Evolutionary conservation across 768 basidiomycete genomes (phyloP).

Genomic region (Podaxis sp.): DNA sequence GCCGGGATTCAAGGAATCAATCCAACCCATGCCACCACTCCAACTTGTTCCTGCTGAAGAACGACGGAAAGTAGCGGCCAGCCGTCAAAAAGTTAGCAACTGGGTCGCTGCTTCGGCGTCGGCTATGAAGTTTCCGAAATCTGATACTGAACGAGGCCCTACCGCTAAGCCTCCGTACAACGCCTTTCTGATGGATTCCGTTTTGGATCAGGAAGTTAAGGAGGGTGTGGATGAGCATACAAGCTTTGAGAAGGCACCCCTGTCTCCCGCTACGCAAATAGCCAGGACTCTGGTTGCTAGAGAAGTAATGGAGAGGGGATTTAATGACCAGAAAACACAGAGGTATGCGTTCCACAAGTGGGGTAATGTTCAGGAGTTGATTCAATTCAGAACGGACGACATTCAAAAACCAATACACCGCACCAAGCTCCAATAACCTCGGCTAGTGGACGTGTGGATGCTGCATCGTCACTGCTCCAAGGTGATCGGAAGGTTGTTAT

Average conservation of each 20-base stretch:
- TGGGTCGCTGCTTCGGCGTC: conserved; percentile 12
- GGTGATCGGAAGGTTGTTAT: background rate
- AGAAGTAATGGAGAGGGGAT: background rate
- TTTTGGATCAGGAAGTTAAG: background rate
- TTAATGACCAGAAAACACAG: background rate
- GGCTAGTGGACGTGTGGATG: background rate
- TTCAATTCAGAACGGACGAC: background rate
- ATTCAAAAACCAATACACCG: background rate
- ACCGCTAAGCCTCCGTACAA: background rate
- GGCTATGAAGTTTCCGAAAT: background rate
- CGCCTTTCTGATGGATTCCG: conserved; percentile 7
- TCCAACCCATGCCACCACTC: background rate
- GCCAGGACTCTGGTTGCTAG: background rate
- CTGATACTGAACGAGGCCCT: background rate
- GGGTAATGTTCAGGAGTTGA: background rate
- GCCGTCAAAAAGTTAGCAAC: conserved; percentile 7
- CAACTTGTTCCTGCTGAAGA: background rate
- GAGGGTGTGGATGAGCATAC: background rate
- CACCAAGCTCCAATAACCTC: background rate
- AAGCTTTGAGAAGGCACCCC: background rate
- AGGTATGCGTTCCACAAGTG: background rate
- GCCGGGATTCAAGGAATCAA: background rate
- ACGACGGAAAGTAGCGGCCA: conserved; percentile 1
- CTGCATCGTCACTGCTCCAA: background rate
- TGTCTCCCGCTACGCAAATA: background rate